phyloP scores from a whole-genome alignment of 306 rosid genomes.

The Corylus avellana region DNA sequence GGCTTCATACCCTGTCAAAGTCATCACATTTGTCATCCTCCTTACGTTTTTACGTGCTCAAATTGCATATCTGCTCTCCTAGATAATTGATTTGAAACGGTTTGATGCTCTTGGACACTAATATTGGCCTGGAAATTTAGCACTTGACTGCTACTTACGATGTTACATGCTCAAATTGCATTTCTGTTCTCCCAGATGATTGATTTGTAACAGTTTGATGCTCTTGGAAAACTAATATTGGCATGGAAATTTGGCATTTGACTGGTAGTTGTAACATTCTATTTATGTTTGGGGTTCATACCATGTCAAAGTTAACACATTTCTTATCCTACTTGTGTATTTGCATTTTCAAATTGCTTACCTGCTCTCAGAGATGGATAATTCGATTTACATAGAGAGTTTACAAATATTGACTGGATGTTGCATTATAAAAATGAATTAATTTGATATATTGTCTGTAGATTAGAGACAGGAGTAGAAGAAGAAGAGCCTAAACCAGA shows the following conservation, averaged over 20 bases:
- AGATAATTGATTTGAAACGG: neutral
- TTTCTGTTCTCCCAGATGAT: neutral
- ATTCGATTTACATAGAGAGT: neutral
- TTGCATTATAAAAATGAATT: neutral
- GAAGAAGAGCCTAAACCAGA: slow-evolving; percentile 33
- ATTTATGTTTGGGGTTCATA: neutral
- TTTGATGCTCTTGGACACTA: neutral
- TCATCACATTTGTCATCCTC: neutral
- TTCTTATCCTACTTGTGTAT: neutral
- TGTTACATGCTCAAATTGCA: neutral
- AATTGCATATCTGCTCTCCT: neutral
- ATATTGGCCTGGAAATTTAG: neutral
- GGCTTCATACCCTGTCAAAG: neutral
- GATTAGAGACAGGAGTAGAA: slow-evolving; percentile 19
- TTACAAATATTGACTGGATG: neutral
- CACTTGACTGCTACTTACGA: neutral
- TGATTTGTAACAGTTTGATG: neutral
- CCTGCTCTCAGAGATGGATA: neutral
- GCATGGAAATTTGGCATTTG: neutral
- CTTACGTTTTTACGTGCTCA: neutral
- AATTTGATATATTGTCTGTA: neutral
- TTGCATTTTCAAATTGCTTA: neutral
- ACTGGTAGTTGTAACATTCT: neutral
- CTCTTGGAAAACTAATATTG: neutral
- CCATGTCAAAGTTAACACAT: too few species aligned